Conservation (phyloP, 2,329 filamentous ascomycete species). For the Sporothrix curviconia region DNA sequence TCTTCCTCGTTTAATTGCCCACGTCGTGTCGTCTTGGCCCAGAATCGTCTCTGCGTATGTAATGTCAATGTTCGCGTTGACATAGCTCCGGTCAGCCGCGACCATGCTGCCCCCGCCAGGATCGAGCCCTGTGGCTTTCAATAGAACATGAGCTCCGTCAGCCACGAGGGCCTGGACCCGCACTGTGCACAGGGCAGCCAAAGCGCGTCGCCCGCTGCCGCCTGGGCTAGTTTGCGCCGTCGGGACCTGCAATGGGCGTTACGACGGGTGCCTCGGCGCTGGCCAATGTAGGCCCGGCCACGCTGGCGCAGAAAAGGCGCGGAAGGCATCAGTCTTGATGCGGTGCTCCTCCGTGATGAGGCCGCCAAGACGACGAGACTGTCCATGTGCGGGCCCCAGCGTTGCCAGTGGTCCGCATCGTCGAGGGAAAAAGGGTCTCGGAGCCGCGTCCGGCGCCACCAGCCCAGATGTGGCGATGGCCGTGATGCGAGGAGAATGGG, state of each 20-base stretch:
- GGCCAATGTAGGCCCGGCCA: constrained; percentile 54
- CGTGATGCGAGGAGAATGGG: constrained; percentile 55
- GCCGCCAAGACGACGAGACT: constrained; percentile 47
- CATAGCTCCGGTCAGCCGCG: constrained; percentile 21
- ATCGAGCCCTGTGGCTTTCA: constrained; percentile 23
- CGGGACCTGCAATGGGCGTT: constrained; percentile 45
- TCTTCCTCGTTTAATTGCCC: constrained; percentile 3
- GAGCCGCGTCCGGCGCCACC: constrained; percentile 57
- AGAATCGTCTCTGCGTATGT: constrained; percentile 16
- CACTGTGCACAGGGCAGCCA: constrained; percentile 65
- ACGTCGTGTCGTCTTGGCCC: neutral
- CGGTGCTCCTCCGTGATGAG: constrained; percentile 33
- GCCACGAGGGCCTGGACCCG: constrained; percentile 52
- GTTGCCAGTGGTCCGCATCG: constrained; percentile 43
- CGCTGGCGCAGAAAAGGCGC: constrained; percentile 49
- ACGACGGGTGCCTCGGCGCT: constrained; percentile 46
- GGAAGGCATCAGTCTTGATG: constrained; percentile 40
- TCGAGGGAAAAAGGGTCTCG: constrained; percentile 55
- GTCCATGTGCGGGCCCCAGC: constrained; percentile 37
- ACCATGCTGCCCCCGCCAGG: constrained; percentile 25
- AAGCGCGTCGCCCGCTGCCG: constrained; percentile 35
- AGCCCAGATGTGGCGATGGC: constrained; percentile 65
- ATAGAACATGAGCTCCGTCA: constrained; percentile 59
- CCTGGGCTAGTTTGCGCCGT: constrained; percentile 41
- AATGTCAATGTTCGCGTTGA: constrained; percentile 22